These are phyloP conservation scores for Xylaria sp. DNA, from an alignment of 2,329 filamentous ascomycete genomes.

Conservation along the genomic window DNA sequence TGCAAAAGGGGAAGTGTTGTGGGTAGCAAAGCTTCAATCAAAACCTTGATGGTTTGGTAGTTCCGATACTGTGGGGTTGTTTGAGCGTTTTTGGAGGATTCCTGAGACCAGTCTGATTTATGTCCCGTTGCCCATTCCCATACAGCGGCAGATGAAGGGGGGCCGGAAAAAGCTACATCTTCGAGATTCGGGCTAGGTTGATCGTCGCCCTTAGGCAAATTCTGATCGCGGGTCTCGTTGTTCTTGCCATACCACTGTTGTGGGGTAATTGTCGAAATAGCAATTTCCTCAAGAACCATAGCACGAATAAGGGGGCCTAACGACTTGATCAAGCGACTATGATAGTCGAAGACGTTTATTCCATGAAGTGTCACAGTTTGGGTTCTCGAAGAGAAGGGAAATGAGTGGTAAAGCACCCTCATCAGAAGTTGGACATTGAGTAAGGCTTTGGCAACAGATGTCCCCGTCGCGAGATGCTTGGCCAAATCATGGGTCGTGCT, in stretches of 20 bases:
- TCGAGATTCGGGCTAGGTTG: constrained; percentile 32
- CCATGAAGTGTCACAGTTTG: constrained; percentile 70
- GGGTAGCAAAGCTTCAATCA: constrained; percentile 79
- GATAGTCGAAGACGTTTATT: constrained; percentile 86
- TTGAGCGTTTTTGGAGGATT: constrained; percentile 35
- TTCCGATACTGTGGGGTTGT: constrained; percentile 66
- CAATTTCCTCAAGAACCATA: constrained; percentile 84
- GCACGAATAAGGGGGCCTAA: constrained; percentile 80
- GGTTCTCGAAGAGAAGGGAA: constrained; percentile 70
- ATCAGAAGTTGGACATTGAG: constrained; percentile 78
- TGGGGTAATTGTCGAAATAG: constrained; percentile 75
- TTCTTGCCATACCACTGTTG: constrained; percentile 60
- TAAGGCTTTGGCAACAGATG: constrained; percentile 77
- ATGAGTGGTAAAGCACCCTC: constrained; percentile 75
- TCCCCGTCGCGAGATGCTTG: constrained; percentile 67
- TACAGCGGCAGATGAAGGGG: constrained; percentile 35
- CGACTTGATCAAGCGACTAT: constrained; percentile 72
- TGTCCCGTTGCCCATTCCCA: constrained; percentile 35
- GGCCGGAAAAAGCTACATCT: constrained; percentile 37
- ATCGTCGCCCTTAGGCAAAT: constrained; percentile 18
- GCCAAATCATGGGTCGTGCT: constrained; percentile 42
- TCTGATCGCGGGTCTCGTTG: constrained; percentile 28
- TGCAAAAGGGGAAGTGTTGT: constrained; percentile 87
- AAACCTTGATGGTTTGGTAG: constrained; percentile 74
- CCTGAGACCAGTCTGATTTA: constrained; percentile 19